Conservation (phyloP, 148 eudicot species). For the Vaccinium vitisidaea region DNA sequence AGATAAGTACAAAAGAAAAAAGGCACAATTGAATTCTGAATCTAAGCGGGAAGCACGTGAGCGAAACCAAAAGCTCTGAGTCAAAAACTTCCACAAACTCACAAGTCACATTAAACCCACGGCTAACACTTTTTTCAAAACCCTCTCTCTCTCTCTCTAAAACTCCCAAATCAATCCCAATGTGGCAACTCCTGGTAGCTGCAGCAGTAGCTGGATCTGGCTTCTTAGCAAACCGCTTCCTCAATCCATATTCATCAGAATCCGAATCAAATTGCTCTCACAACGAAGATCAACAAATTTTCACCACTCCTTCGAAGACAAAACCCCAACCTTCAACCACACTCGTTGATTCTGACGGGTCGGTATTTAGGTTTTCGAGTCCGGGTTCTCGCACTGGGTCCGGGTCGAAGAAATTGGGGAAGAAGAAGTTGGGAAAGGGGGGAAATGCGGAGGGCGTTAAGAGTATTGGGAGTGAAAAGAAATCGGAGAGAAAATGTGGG, state of each 20-base stretch:
- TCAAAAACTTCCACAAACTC: too few species aligned
- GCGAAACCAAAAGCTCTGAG: not conserved
- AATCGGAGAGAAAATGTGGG: constrained; percentile 24
- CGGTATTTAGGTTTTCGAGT: constrained; percentile 63
- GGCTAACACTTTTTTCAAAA: not conserved
- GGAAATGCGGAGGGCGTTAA: constrained; percentile 16
- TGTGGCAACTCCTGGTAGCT: constrained; percentile 62
- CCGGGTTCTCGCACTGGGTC: constrained; percentile 22
- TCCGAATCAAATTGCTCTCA: constrained; percentile 7
- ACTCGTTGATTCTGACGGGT: constrained; percentile 7
- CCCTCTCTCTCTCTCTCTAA: not conserved
- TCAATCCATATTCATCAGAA: constrained; percentile 16
- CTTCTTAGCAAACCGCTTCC: constrained; percentile 43
- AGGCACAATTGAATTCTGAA: not conserved
- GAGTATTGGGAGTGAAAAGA: constrained; percentile 18
- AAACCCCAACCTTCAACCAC: constrained; percentile 9
- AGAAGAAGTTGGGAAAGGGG: constrained; percentile 27
- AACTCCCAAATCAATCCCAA: constrained; percentile 3
- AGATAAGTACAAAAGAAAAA: too few species aligned
- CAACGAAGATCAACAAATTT: not conserved
- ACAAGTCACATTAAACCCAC: not conserved
- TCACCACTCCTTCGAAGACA: not conserved
- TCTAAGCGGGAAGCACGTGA: constrained; percentile 3
- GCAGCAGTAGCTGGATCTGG: constrained; percentile 79
- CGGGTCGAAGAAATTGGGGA: constrained; percentile 24